Conservation (phyloP, 2,329 filamentous ascomycete species). For the Aspergillus chevalieri region DNA sequence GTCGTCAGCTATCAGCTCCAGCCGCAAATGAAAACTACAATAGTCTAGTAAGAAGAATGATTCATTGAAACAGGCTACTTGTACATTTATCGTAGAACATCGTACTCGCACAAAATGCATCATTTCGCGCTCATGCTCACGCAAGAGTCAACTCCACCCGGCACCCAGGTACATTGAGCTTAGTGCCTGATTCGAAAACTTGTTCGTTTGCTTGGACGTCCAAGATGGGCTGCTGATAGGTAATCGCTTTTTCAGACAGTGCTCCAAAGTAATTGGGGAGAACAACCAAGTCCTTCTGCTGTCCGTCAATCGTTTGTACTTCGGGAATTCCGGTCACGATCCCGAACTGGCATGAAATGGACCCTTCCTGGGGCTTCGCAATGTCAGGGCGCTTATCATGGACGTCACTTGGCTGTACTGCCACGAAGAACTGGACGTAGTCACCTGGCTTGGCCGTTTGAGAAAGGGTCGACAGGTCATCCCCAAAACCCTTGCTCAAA, state of each 20-base stretch:
- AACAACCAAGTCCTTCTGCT: constrained; percentile 14
- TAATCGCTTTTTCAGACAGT: constrained; percentile 35
- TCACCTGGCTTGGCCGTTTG: constrained; percentile 34
- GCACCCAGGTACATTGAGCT: constrained; percentile 30
- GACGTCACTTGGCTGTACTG: constrained; percentile 16
- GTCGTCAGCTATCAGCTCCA: constrained; percentile 1
- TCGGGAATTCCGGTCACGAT: constrained; percentile 20
- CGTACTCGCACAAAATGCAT: not conserved
- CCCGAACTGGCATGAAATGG: constrained; percentile 26
- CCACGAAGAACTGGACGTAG: constrained; percentile 38
- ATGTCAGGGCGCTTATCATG: not conserved
- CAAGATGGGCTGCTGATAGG: constrained; percentile 21
- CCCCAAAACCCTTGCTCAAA: constrained; percentile 18
- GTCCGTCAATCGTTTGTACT: not conserved
- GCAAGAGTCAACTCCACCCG: constrained; percentile 18
- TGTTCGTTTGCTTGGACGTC: constrained; percentile 3
- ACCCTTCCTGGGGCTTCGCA: constrained; percentile 1
- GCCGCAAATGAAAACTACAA: not conserved
- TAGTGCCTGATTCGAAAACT: constrained; percentile 20
- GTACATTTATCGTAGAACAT: not conserved
- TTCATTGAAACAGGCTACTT: not conserved
- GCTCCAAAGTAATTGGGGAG: constrained; percentile 33
- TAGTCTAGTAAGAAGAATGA: not conserved
- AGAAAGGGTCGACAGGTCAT: constrained; percentile 33
- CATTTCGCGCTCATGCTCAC: constrained; percentile 5